These are phyloP conservation scores for Salix viminalis DNA, from an alignment of 345 rosid species.

Conservation along the genomic window DNA sequence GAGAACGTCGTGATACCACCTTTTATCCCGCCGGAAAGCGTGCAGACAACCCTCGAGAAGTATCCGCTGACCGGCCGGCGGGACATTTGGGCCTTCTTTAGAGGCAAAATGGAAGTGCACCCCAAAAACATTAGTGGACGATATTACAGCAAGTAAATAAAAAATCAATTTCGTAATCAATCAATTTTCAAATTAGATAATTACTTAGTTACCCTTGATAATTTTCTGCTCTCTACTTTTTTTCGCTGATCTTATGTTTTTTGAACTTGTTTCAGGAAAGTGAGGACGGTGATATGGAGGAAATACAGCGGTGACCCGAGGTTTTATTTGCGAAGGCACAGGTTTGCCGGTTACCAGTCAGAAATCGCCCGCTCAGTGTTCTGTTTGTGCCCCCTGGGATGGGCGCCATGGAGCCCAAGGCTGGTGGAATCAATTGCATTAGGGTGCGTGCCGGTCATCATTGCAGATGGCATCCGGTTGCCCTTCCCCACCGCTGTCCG, in stretches of 20 bases:
- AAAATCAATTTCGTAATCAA: neutral
- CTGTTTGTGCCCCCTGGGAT: conserved; percentile 87
- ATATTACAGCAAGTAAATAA: conserved; percentile 81
- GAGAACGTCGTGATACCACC: conserved; percentile 94
- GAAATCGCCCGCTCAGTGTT: conserved; percentile 78
- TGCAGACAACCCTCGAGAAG: conserved; percentile 39
- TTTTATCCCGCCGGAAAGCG: conserved; percentile 61
- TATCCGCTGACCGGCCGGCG: conserved; percentile 47
- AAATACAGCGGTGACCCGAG: conserved; percentile 59
- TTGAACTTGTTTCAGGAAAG: conserved; percentile 42
- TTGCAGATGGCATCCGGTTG: conserved; percentile 77
- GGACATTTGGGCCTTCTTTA: conserved; percentile 78
- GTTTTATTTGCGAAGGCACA: conserved; percentile 66
- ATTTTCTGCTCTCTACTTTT: neutral
- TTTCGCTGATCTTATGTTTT: neutral
- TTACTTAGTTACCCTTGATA: neutral
- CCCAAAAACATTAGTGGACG: conserved; percentile 91
- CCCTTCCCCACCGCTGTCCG: conserved; percentile 62
- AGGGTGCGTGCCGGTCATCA: conserved; percentile 88
- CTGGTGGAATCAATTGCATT: conserved; percentile 79
- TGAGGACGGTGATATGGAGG: conserved; percentile 80
- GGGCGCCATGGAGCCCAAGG: conserved; percentile 99
- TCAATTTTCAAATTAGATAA: neutral
- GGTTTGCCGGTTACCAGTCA: conserved; percentile 75
- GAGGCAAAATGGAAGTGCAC: conserved; percentile 97